Percentiles rank a stretch among this genome's conserved stretches.
Conservation (phyloP, 23 red algal species). For the Agarophyton chilense region DNA sequence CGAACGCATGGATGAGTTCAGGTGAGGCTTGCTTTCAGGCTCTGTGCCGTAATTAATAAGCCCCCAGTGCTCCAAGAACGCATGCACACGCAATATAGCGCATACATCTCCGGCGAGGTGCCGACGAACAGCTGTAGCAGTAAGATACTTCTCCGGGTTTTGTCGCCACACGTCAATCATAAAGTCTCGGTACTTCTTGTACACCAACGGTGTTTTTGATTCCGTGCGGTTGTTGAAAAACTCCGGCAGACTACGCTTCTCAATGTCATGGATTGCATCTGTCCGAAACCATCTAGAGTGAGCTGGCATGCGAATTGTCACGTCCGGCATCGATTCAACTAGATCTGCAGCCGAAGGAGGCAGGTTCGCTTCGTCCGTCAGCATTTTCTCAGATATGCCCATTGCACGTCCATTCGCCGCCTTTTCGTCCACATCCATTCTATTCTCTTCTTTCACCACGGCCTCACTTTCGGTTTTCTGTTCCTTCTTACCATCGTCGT, state of each 20-base stretch:
- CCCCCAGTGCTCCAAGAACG: constrained; percentile 98
- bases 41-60: constrained; percentile 96
- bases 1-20: constrained; percentile 31
- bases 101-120: constrained; percentile 95
- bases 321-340: constrained; percentile 57
- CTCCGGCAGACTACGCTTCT: constrained; percentile 81
- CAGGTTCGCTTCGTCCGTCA: constrained; percentile 41
- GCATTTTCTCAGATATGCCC: constrained; percentile 51
- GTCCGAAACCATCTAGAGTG: constrained; percentile 88
- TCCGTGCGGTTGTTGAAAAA: constrained; percentile 84
- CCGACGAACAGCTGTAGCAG: constrained; percentile 78
- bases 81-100: constrained; percentile 92
- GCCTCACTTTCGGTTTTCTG: background rate
- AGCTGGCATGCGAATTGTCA: constrained; percentile 81
- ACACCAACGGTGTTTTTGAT: constrained; percentile 91
- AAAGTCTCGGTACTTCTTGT: constrained; percentile 93
- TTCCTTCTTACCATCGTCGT: background rate
- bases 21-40: constrained; percentile 76
- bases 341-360: constrained; percentile 57
- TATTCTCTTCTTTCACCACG: constrained; percentile 2
- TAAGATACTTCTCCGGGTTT: constrained; percentile 83
- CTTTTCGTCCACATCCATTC: constrained; percentile 45
- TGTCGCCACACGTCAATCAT: constrained; percentile 94
- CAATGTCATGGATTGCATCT: constrained; percentile 92
- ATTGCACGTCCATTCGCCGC: constrained; percentile 47